A percentile compares a stretch with the other conserved stretches of the same genome.
Conservation (phyloP, 2,329 filamentous ascomycete genomes). For the Epichloe hybrida region DNA sequence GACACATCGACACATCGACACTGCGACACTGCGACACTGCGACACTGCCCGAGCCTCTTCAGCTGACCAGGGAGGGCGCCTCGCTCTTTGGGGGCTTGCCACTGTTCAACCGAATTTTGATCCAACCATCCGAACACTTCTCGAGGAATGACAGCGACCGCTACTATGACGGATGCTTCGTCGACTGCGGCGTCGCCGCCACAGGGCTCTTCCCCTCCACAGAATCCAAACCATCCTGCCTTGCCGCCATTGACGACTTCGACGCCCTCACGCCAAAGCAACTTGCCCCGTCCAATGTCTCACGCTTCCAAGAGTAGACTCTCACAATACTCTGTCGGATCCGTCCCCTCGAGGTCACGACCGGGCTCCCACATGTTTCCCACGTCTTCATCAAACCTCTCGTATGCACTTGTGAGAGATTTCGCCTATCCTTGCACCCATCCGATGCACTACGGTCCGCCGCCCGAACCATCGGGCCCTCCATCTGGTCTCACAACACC, state of each 20-base stretch:
- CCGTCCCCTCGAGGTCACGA: conserved; percentile 56
- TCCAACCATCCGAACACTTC: not conserved
- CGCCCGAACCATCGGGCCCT: conserved; percentile 56
- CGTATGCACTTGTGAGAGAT: conserved; percentile 86
- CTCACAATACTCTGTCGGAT: conserved; percentile 69
- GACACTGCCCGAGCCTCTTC: not conserved
- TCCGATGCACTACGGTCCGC: conserved; percentile 88
- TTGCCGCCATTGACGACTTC: conserved; percentile 46
- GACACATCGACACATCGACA: not conserved
- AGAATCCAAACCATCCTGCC: conserved; percentile 39
- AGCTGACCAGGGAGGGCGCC: not conserved
- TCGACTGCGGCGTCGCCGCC: conserved; percentile 41
- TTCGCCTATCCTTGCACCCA: conserved; percentile 80
- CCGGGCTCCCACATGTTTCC: conserved; percentile 73
- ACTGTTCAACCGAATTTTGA: not conserved
- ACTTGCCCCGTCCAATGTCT: conserved; percentile 52
- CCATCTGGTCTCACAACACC: conserved; percentile 75
- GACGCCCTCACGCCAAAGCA: conserved; percentile 43
- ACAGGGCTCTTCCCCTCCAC: conserved; percentile 29
- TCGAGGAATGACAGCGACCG: conserved; percentile 25
- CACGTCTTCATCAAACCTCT: conserved; percentile 68
- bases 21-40: not conserved
- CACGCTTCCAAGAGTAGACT: conserved; percentile 70
- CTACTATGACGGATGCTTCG: conserved; percentile 44
- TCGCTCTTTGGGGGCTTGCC: not conserved